A percentile compares a stretch with the other conserved stretches of the same genome.
These are phyloP conservation scores for Paramecium sonneborni DNA, from an alignment of 73 alveolate species.

Conservation along the genomic window DNA sequence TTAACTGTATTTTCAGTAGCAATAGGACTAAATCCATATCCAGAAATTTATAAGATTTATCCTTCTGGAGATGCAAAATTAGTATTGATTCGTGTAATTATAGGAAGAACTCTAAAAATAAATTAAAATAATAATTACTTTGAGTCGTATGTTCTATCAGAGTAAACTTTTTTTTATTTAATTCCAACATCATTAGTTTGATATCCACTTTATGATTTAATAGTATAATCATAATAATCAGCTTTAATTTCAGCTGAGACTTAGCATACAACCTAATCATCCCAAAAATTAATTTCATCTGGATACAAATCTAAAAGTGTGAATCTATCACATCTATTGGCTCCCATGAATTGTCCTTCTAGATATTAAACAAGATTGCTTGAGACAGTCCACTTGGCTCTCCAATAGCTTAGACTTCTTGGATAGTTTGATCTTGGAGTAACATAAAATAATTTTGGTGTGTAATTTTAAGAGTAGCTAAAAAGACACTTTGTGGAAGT, in stretches of 20 bases:
- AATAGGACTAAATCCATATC: neutral
- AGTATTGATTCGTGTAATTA: neutral
- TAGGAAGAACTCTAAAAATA: neutral
- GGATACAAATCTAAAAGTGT: neutral
- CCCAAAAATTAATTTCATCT: neutral
- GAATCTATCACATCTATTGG: conserved; percentile 47
- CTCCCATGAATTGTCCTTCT: conserved; percentile 29
- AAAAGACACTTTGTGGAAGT: neutral
- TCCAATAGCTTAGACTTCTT: conserved; percentile 31
- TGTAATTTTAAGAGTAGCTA: conserved; percentile 15
- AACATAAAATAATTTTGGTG: conserved; percentile 43
- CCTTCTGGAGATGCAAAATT: conserved; percentile 38
- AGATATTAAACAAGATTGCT: neutral
- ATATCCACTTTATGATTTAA: conserved; percentile 22
- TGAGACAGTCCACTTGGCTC: conserved; percentile 54
- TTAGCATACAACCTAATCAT: conserved; percentile 16
- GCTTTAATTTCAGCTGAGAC: conserved; percentile 45
- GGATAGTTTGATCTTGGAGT: conserved; percentile 60
- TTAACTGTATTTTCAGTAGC: neutral
- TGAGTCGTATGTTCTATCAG: neutral
- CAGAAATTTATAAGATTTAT: neutral
- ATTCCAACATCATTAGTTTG: neutral
- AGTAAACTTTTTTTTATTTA: neutral
- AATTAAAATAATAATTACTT: neutral
- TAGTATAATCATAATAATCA: conserved; percentile 3